Evolutionary conservation across 352 stramenopile species (phyloP).

Genomic region (Pythium aphanidermatum): DNA sequence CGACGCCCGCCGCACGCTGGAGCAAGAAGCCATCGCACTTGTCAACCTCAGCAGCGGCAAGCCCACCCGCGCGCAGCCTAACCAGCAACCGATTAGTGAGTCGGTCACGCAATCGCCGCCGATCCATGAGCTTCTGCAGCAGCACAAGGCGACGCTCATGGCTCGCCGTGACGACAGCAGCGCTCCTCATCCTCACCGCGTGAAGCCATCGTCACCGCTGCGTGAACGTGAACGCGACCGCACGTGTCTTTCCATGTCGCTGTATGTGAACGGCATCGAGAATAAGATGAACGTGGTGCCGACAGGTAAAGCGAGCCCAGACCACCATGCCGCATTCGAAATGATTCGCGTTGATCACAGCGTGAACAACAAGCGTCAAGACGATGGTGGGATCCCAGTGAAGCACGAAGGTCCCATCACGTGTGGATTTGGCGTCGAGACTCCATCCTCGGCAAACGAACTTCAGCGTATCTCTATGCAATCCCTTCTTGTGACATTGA

Average conservation of each 20-base stretch:
- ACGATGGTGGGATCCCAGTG: not conserved
- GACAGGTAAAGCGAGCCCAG: constrained; percentile 5
- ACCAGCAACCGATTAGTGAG: constrained; percentile 4
- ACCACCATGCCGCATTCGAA: constrained; percentile 4
- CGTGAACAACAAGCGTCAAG: not conserved
- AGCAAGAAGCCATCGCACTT: constrained; percentile 65
- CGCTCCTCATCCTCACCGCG: constrained; percentile 11
- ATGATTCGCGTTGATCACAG: not conserved
- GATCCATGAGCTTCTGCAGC: constrained; percentile 21
- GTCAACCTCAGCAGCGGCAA: constrained; percentile 50
- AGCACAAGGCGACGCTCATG: constrained; percentile 27
- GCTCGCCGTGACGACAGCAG: constrained; percentile 20
- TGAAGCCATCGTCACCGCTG: constrained; percentile 1
- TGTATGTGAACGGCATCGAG: constrained; percentile 25
- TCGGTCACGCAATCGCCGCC: not conserved
- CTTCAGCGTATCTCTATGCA: constrained; percentile 67
- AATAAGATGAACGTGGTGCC: constrained; percentile 8
- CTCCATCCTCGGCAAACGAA: too few species aligned
- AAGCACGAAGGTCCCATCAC: not conserved
- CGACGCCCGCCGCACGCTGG: constrained; percentile 38
- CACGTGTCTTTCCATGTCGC: constrained; percentile 22
- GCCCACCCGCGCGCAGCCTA: not conserved
- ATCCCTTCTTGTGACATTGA: constrained; percentile 57
- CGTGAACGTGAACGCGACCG: not conserved
- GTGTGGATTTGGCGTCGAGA: too few species aligned